Evolutionary conservation across 2,329 filamentous ascomycete species (phyloP), one percentile per base, ranked within the genome.

Genomic region (Talaromyces sp.): DNA sequence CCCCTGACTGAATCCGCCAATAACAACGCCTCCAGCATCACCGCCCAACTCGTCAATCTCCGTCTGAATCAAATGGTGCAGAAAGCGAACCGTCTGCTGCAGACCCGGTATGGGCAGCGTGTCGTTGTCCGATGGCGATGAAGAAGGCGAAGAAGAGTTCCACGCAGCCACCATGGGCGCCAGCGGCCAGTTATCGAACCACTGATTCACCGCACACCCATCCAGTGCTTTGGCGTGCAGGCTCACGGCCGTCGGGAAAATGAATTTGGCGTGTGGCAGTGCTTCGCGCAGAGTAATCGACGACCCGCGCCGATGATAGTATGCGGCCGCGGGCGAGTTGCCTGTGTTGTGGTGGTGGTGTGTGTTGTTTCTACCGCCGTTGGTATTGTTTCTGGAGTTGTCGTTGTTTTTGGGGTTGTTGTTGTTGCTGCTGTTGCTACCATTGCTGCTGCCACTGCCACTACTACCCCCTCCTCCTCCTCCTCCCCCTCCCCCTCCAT

Each of bases 1-100:
- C 0, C 83, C 84, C 64, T 85, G 83, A 55, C 84, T 85, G 19
- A 85, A 68, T 0, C 83, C 83, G 44, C 80, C 78, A 0, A 85
- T 63, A 1, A 83, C 68, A 0, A 85, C 69, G 49, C 76, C 79
- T 13, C 65, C 57, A 0, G 72, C 64, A 3, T 79, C 77, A 0
- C 72, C 64, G 2, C 79, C 77, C 0, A 84, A 60, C 0, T 67
- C n/a, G 0, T 57, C 66, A 0, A 76, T 71, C 62, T 82, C 81
- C 0, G 62, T 49, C 3, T 61, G 57, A 0, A 83, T 10, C 0
- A 83, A 62, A 0, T 33, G 64, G 44, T 80, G 77, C 79, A 11
- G 72, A 67, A 1, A 72, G 62, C 65, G 77, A n/a, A 74, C 55
- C 80, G 65, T 42, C 44, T 75, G 69, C 44, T 75, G 67, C n/a